Evolutionary conservation across 345 rosid genomes (phyloP).

Genomic region (Noccaea bulbosa): DNA sequence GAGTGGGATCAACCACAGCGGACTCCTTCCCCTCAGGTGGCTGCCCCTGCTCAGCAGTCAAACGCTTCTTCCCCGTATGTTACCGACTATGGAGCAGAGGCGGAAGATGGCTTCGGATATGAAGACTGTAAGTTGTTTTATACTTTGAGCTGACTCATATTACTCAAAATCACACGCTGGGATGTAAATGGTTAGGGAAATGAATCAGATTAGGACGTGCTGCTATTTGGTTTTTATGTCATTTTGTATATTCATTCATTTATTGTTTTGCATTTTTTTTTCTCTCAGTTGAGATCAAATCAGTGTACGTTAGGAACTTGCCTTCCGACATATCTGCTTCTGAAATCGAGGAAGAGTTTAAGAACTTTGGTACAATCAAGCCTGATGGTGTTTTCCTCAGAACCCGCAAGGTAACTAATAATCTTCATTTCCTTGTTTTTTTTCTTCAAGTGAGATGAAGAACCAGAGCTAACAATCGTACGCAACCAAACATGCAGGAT

Average conservation of each 20-base stretch:
- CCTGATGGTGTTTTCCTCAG: constrained; percentile 91
- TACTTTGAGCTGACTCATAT: neutral
- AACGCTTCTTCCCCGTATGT: constrained; percentile 48
- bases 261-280: constrained; percentile 34
- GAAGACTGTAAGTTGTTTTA: constrained; percentile 66
- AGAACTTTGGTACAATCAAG: constrained; percentile 78
- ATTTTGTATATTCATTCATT: neutral
- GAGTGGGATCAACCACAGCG: constrained; percentile 63
- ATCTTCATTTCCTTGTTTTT: constrained; percentile 1
- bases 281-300: constrained; percentile 77
- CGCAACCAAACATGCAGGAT: constrained; percentile 57
- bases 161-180: neutral
- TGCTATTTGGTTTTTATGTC: neutral
- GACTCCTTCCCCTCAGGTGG: constrained; percentile 57
- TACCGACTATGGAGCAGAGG: constrained; percentile 58
- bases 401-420: constrained; percentile 76
- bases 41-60: constrained; percentile 51
- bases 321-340: constrained; percentile 74
- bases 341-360: constrained; percentile 88
- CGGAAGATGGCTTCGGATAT: constrained; percentile 53
- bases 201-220: neutral
- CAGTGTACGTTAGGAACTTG: constrained; percentile 95
- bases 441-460: neutral
- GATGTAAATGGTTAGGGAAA: neutral
- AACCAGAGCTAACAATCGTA: constrained; percentile 20